These are phyloP conservation scores for Drosera spatulata DNA, from an alignment of 179 eudicot genomes.

Conservation along the genomic window DNA sequence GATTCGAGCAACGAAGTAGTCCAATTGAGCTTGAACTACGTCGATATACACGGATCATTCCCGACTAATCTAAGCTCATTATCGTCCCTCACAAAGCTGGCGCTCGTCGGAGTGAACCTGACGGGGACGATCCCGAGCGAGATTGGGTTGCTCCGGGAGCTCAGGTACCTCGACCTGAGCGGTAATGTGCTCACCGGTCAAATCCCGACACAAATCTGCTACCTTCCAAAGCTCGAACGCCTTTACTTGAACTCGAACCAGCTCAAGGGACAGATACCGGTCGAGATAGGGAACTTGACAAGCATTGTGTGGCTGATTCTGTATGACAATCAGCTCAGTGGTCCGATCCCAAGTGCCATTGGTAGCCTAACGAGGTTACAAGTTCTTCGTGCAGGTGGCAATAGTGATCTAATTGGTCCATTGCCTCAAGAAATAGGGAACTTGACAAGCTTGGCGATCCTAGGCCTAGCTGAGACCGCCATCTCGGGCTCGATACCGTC, in stretches of 20 bases:
- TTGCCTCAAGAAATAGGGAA: slow-evolving; percentile 71
- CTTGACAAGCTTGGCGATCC: slow-evolving; percentile 44
- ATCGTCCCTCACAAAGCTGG: slow-evolving; percentile 28
- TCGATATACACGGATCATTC: slow-evolving; percentile 57
- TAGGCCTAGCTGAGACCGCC: slow-evolving; percentile 92
- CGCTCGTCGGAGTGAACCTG: slow-evolving; percentile 58
- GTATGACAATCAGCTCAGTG: slow-evolving; percentile 80
- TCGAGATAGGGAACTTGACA: slow-evolving; percentile 48
- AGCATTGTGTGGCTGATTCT: slow-evolving; percentile 38
- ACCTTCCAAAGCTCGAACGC: slow-evolving; percentile 40
- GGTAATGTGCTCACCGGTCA: slow-evolving; percentile 66
- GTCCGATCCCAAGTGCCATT: slow-evolving; percentile 55
- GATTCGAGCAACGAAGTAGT: slow-evolving; percentile 38
- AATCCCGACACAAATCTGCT: slow-evolving; percentile 51
- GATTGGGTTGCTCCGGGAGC: slow-evolving; percentile 27
- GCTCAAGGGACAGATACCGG: slow-evolving; percentile 56
- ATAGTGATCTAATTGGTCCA: slow-evolving; percentile 68
- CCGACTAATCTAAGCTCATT: slow-evolving; percentile 48
- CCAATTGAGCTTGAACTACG: slow-evolving; percentile 42
- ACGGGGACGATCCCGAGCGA: slow-evolving; percentile 58
- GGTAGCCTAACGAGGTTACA: slow-evolving; percentile 44
- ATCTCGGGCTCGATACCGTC: slow-evolving; percentile 69
- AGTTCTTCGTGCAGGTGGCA: slow-evolving; percentile 75
- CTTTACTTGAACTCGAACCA: slow-evolving; percentile 55
- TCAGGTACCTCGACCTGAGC: slow-evolving; percentile 56